Conservation (phyloP, 2,329 filamentous ascomycete species). For the Colletotrichum coccodes region DNA sequence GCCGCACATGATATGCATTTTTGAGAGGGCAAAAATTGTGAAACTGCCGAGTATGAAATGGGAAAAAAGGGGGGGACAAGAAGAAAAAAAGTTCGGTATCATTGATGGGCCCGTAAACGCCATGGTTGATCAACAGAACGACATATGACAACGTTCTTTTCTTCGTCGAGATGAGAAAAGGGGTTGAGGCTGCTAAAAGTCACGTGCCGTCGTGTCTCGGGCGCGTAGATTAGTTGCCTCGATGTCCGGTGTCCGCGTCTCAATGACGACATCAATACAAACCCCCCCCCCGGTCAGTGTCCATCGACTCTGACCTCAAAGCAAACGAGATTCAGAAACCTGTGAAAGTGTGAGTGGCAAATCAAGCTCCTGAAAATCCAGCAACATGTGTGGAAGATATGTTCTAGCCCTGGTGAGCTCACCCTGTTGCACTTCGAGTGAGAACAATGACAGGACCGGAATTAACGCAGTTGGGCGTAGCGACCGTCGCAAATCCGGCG, state of each 20-base stretch:
- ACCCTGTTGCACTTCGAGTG: constrained; percentile 22
- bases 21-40: neutral
- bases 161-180: too few relatives aligned
- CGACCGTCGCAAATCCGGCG: constrained; percentile 80
- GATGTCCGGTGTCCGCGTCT: neutral
- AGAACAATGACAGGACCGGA: too few relatives aligned
- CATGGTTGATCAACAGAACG: too few relatives aligned
- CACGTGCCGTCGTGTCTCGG: constrained; percentile 11
- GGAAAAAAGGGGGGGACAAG: too few relatives aligned
- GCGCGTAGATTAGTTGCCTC: constrained; percentile 1
- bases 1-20: neutral
- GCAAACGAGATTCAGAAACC: too few relatives aligned
- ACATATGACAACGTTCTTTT: too few relatives aligned
- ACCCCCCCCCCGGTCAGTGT: neutral
- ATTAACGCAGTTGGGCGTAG: constrained; percentile 52
- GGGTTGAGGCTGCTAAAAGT: neutral
- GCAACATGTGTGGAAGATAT: constrained; percentile 48
- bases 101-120: too few relatives aligned
- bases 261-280: constrained; percentile 10
- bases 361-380: neutral
- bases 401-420: constrained; percentile 48
- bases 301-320: too few relatives aligned
- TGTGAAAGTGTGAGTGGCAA: too few relatives aligned
- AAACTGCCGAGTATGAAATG: too few relatives aligned
- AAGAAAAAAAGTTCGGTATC: too few relatives aligned